A percentile compares a stretch with the other conserved stretches of the same genome.
Conservation (phyloP, 2,329 filamentous ascomycete species). For the Tolypocladium ovalisporum region DNA sequence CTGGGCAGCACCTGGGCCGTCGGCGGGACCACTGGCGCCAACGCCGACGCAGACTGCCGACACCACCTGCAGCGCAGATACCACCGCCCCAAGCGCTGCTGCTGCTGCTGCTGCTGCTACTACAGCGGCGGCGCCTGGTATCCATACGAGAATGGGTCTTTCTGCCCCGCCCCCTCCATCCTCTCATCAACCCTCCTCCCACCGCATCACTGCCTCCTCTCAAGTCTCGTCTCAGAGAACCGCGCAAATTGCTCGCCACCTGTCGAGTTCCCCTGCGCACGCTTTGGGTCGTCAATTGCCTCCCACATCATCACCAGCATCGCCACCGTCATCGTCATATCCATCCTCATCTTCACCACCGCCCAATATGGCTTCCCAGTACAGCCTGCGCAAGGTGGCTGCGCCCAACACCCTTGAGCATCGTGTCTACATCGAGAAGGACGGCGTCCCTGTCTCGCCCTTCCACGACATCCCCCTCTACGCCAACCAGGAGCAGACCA, state of each 20-base stretch:
- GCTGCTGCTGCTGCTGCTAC: neutral
- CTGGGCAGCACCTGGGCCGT: neutral
- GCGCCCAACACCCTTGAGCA: conserved; percentile 91
- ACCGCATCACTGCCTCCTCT: conserved; percentile 9
- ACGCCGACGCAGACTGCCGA: neutral
- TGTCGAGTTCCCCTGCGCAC: conserved; percentile 21
- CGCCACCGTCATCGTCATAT: conserved; percentile 10
- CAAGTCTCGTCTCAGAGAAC: conserved; percentile 40
- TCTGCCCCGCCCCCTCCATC: conserved; percentile 29
- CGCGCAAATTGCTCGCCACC: conserved; percentile 43
- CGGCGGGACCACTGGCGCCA: neutral
- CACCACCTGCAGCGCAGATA: neutral
- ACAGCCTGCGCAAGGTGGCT: conserved; percentile 76
- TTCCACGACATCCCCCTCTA: conserved; percentile 99
- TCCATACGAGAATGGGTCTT: conserved; percentile 15
- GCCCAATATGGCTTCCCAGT: conserved; percentile 48
- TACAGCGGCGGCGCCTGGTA: neutral
- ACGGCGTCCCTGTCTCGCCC: conserved; percentile 85
- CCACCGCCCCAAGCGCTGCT: neutral
- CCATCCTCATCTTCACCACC: conserved; percentile 10
- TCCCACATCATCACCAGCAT: neutral
- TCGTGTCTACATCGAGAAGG: conserved; percentile 95
- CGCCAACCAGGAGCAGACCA: conserved; percentile 88
- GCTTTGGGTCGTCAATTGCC: neutral
- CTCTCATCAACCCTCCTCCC: conserved; percentile 7